These are phyloP conservation scores for Biscogniauxia mediterranea DNA, from an alignment of 2,329 filamentous ascomycete genomes.

Conservation along the genomic window DNA sequence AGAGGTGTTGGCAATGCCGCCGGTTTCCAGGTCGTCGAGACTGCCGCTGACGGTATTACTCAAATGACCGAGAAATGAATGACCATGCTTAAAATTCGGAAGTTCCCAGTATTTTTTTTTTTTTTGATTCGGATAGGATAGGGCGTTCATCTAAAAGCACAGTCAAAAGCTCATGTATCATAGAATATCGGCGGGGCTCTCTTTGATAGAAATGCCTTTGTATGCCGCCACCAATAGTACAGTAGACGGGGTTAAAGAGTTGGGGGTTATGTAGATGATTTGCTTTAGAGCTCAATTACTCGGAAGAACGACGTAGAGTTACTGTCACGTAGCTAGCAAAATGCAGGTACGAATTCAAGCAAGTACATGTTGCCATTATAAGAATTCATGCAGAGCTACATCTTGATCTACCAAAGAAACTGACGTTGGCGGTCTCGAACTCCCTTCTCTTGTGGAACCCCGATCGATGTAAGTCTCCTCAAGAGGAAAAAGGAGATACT, in stretches of 20 bases:
- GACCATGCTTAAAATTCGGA: background rate
- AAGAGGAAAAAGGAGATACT: too few species aligned
- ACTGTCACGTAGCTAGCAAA: background rate
- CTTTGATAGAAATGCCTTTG: too few species aligned
- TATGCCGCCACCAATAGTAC: too few species aligned
- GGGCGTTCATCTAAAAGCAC: too few species aligned
- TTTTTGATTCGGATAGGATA: too few species aligned
- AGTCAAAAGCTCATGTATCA: too few species aligned
- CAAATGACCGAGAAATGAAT: constrained; percentile 18
- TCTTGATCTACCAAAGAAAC: background rate
- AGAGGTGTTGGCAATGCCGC: constrained; percentile 72
- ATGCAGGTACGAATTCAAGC: background rate
- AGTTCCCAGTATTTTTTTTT: background rate
- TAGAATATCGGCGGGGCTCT: too few species aligned
- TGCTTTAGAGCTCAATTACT: background rate
- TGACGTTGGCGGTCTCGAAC: too few species aligned
- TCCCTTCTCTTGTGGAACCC: too few species aligned
- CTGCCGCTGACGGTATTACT: constrained; percentile 54
- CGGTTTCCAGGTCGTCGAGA: constrained; percentile 77
- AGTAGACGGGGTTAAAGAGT: too few species aligned
- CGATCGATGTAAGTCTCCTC: too few species aligned
- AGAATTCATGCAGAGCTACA: background rate
- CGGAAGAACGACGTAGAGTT: background rate
- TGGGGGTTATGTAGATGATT: background rate
- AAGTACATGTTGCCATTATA: background rate